phyloP scores from a whole-genome alignment of 23 red algal species.

The Pyropia haitanensis region DNA sequence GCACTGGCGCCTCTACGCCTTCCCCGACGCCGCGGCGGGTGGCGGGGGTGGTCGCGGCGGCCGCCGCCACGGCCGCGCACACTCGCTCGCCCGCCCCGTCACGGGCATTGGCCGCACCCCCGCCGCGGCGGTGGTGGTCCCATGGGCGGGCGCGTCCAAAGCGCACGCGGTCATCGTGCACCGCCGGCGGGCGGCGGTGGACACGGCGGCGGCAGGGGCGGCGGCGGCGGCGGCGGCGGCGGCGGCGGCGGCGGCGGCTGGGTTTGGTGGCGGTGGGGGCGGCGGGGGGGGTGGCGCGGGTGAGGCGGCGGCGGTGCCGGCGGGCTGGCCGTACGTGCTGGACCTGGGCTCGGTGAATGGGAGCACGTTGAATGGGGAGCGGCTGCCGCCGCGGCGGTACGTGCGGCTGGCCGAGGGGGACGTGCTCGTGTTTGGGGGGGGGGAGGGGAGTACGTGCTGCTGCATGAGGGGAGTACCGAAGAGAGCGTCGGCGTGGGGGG shows the following conservation, averaged over 20 bases:
- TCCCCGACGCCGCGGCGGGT: too few relatives aligned
- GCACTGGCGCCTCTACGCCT: too few relatives aligned
- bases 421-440: background rate
- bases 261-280: background rate
- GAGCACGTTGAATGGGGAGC: background rate
- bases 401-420: too few relatives aligned
- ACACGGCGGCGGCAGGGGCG: background rate
- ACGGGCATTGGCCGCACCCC: too few relatives aligned
- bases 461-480: background rate
- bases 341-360: background rate
- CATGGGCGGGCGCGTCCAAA: too few relatives aligned
- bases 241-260: background rate
- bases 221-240: background rate
- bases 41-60: too few relatives aligned
- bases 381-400: background rate
- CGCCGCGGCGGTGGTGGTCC: too few relatives aligned
- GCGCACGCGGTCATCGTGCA: too few relatives aligned
- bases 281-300: background rate
- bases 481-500: background rate
- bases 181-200: background rate
- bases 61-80: too few relatives aligned
- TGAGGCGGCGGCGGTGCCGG: background rate
- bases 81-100: too few relatives aligned
- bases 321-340: constrained; percentile 5
- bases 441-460: background rate